These are phyloP conservation scores for Acanthamoeba castellanii DNA, from an alignment of 208 protist species.

Conservation along the genomic window DNA sequence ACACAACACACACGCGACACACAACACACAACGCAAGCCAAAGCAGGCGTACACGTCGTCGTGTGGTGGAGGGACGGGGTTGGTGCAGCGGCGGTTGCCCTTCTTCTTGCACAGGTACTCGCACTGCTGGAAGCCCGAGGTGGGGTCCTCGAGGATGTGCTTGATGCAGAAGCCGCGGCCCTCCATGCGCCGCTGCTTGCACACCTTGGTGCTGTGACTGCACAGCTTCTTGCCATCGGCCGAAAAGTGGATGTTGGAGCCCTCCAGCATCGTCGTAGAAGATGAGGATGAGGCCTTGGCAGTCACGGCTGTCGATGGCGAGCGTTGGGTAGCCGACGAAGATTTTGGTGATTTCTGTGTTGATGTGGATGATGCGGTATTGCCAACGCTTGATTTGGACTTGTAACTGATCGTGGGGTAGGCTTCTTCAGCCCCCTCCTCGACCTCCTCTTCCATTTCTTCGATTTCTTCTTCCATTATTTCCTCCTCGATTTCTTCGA, in stretches of 20 bases:
- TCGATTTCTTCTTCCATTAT: conserved; percentile 39
- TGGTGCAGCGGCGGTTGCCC: conserved; percentile 50
- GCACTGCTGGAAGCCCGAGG: conserved; percentile 43
- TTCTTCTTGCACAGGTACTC: conserved; percentile 70
- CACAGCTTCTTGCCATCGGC: conserved; percentile 56
- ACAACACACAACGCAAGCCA: background rate
- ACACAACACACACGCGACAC: background rate
- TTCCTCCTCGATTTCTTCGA: conserved; percentile 52
- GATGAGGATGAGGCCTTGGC: background rate
- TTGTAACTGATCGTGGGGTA: background rate
- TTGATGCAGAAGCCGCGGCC: conserved; percentile 60
- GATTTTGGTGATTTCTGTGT: background rate
- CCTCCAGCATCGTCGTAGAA: conserved; percentile 7
- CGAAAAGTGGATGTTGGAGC: conserved; percentile 53
- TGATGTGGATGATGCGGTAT: too few species aligned
- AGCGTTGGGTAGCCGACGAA: background rate
- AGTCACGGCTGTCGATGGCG: background rate
- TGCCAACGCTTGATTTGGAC: background rate
- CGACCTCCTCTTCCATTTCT: conserved; percentile 28
- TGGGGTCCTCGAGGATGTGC: conserved; percentile 65
- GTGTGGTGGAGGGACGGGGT: conserved; percentile 41
- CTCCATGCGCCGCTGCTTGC: conserved; percentile 55
- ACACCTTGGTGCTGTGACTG: conserved; percentile 49
- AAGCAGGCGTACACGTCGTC: background rate
- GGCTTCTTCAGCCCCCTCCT: background rate